Conservation (phyloP, 1,284 basidiomycete species). For the Meripilus lineatus region DNA sequence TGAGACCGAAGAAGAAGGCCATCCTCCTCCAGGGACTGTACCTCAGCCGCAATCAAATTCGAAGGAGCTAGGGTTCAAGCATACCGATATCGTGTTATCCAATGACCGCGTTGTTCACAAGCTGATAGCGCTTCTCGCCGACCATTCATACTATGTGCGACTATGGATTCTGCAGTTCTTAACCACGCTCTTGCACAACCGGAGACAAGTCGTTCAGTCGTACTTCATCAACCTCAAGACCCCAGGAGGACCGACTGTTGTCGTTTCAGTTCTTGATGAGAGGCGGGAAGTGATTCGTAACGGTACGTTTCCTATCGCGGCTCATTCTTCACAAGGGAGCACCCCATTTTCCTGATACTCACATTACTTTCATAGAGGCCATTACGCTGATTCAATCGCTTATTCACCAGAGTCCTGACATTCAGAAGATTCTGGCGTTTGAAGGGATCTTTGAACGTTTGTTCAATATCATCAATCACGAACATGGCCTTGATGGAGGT, state of each 20-base stretch:
- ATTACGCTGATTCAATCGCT: conserved; percentile 82
- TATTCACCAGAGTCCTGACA: conserved; percentile 84
- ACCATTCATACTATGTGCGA: conserved; percentile 81
- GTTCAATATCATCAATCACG: conserved; percentile 83
- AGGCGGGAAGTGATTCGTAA: conserved; percentile 81
- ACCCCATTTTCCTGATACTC: neutral
- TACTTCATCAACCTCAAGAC: conserved; percentile 91
- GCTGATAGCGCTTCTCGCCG: conserved; percentile 73
- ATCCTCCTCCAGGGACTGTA: neutral
- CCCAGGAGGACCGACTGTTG: conserved; percentile 65
- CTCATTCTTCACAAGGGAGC: neutral
- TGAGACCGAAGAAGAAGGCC: conserved; percentile 51
- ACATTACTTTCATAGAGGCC: conserved; percentile 47
- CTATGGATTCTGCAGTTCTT: conserved; percentile 87
- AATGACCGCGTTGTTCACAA: conserved; percentile 73
- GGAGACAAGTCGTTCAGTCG: conserved; percentile 77
- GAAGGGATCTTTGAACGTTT: conserved; percentile 96
- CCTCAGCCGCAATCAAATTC: conserved; percentile 18
- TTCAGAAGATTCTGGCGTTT: conserved; percentile 97
- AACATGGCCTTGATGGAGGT: conserved; percentile 92
- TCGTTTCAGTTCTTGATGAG: conserved; percentile 76
- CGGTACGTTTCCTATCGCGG: conserved; percentile 44
- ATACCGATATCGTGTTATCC: conserved; percentile 68
- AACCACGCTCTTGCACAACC: conserved; percentile 72
- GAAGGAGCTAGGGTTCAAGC: conserved; percentile 67